A percentile compares a stretch with the other conserved stretches of the same genome.
Evolutionary conservation across 495 filamentous ascomycete genomes (phyloP).

Genomic region (Aspergillus panamensis): DNA sequence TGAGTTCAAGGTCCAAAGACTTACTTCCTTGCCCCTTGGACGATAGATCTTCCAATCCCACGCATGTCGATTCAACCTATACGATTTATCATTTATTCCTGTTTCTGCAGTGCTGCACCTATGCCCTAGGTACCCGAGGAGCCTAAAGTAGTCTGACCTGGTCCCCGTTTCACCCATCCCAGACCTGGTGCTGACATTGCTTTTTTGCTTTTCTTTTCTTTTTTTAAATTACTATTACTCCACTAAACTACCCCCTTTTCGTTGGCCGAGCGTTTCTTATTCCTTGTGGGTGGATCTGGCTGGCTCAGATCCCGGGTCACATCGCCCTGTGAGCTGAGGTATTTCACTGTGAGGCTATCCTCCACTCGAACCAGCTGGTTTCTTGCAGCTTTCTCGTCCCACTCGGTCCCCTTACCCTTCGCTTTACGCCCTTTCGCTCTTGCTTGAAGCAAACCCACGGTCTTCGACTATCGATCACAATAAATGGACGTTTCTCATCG

Average conservation of each 20-base stretch:
- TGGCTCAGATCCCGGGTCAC: slow-evolving; percentile 22
- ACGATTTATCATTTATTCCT: slow-evolving; percentile 11
- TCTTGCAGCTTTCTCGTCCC: background rate
- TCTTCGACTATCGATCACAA: slow-evolving; percentile 5
- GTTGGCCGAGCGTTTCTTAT: slow-evolving; percentile 21
- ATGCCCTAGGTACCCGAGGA: slow-evolving; percentile 13
- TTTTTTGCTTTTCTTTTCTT: slow-evolving; percentile 12
- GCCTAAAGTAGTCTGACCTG: slow-evolving; percentile 16
- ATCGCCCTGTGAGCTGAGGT: slow-evolving; percentile 3
- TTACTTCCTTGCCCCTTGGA: slow-evolving; percentile 13
- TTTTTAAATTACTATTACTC: slow-evolving; percentile 1
- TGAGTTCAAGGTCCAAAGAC: slow-evolving; percentile 17
- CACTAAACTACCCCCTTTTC: slow-evolving; percentile 21
- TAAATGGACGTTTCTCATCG: slow-evolving; percentile 28
- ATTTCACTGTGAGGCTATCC: background rate
- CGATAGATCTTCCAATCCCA: slow-evolving; percentile 20
- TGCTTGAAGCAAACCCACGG: slow-evolving; percentile 1
- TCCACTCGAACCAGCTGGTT: background rate
- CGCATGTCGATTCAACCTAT: slow-evolving; percentile 12
- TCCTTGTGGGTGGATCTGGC: slow-evolving; percentile 23
- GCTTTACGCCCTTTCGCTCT: background rate
- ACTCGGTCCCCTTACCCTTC: background rate
- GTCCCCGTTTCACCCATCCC: slow-evolving; percentile 10
- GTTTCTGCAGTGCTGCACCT: slow-evolving; percentile 13
- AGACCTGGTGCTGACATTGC: slow-evolving; percentile 8